Evolutionary conservation across 352 stramenopile species (phyloP).

Genomic region (Halophytophthora polymorphica): DNA sequence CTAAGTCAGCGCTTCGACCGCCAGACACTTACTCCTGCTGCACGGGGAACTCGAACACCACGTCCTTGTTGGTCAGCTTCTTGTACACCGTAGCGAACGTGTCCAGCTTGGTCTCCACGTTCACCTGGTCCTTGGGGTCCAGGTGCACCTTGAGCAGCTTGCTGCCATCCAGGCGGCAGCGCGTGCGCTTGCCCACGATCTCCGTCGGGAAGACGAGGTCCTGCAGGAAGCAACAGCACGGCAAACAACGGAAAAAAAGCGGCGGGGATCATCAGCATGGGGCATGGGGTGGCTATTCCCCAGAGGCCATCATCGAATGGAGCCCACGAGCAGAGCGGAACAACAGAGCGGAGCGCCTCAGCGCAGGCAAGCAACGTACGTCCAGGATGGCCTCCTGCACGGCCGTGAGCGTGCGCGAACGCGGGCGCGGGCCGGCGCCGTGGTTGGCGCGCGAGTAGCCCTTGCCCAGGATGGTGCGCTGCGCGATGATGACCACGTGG

Average conservation of each 20-base stretch:
- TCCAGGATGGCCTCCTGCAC: slow-evolving; percentile 99
- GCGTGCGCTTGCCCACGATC: slow-evolving; percentile 99
- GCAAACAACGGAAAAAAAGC: slow-evolving; percentile 14
- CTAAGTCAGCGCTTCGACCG: slow-evolving; percentile 27
- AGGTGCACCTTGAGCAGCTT: slow-evolving; percentile 99
- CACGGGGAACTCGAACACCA: slow-evolving; percentile 97
- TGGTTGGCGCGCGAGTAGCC: slow-evolving; percentile 94
- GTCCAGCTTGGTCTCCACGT: slow-evolving; percentile 99
- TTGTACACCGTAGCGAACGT: slow-evolving; percentile 99
- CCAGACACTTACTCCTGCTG: slow-evolving; percentile 80
- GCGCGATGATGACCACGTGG: slow-evolving; percentile 98
- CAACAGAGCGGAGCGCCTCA: slow-evolving; percentile 5
- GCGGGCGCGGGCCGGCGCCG: slow-evolving; percentile 92
- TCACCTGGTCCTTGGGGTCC: slow-evolving; percentile 98
- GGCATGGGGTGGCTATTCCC: slow-evolving; percentile 87
- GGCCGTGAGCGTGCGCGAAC: slow-evolving; percentile 96
- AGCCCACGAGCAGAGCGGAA: slow-evolving; percentile 20
- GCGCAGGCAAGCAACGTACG: slow-evolving; percentile 54
- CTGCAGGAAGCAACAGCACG: slow-evolving; percentile 35
- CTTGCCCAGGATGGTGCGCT: slow-evolving; percentile 99
- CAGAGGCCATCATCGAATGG: slow-evolving; percentile 88
- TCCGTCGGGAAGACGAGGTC: slow-evolving; percentile 99
- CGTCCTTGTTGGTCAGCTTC: slow-evolving; percentile 99
- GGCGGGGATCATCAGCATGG: slow-evolving; percentile 65
- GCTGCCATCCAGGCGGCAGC: slow-evolving; percentile 95